phyloP scores from a whole-genome alignment of 805 yeast species.

The Monosporozyma aerobia region DNA sequence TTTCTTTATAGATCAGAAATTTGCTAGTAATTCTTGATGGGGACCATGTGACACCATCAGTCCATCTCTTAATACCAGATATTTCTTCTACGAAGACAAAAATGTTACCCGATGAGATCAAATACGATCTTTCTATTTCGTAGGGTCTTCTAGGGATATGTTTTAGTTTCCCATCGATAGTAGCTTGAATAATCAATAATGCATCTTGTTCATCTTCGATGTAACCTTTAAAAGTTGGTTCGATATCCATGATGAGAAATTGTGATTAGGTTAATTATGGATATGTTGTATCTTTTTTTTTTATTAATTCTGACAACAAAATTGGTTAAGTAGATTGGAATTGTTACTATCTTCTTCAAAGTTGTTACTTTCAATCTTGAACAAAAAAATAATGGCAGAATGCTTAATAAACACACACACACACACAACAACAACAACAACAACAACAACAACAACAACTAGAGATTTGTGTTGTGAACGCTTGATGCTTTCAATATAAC shows the following conservation, averaged over 20 bases:
- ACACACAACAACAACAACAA: no score
- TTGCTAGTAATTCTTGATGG: constrained; percentile 84
- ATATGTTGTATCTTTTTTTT: not conserved
- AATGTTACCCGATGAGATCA: constrained; percentile 69
- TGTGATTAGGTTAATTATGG: not conserved
- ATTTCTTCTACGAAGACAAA: constrained; percentile 79
- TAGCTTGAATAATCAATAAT: constrained; percentile 70
- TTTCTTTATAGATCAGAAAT: constrained; percentile 73
- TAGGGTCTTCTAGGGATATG: constrained; percentile 72
- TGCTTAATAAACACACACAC: no score
- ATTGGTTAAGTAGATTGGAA: not conserved
- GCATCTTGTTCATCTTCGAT: constrained; percentile 82
- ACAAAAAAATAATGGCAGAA: no score
- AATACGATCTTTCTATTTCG: constrained; percentile 57
- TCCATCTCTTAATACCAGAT: constrained; percentile 87
- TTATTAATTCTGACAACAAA: not conserved
- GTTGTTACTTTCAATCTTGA: no score
- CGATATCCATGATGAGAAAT: constrained; percentile 20
- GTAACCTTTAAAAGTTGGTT: constrained; percentile 65
- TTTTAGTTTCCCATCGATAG: constrained; percentile 48
- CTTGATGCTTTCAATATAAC: no score
- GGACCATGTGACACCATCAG: constrained; percentile 93
- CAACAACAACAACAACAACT: no score
- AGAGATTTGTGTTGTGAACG: no score
- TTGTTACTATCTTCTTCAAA: no score